These are phyloP conservation scores for Cryptosporidium parvum DNA, from an alignment of 169 alveolate genomes.

Conservation along the genomic window DNA sequence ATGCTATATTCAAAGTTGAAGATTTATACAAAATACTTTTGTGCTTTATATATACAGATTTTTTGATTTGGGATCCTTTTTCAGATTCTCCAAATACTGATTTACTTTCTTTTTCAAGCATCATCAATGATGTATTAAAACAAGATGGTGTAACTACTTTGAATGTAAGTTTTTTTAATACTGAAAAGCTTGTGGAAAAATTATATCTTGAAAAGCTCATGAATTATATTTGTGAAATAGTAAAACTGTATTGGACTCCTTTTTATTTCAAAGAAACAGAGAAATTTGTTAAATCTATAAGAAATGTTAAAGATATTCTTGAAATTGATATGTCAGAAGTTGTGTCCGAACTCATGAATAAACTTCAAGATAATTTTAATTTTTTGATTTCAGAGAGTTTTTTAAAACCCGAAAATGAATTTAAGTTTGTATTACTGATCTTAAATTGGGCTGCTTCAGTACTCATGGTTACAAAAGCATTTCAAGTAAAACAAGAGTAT, in stretches of 20 bases:
- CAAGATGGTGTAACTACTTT: neutral
- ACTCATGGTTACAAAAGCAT: neutral
- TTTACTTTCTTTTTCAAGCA: neutral
- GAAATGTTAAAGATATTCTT: neutral
- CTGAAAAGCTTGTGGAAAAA: neutral
- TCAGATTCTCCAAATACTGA: neutral
- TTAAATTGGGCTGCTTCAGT: constrained; percentile 30
- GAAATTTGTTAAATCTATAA: constrained; percentile 10
- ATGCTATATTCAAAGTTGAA: neutral
- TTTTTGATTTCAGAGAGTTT: neutral
- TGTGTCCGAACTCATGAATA: neutral
- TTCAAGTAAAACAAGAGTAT: neutral
- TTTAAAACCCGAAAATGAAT: neutral
- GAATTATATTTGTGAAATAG: constrained; percentile 39
- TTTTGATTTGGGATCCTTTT: constrained; percentile 57
- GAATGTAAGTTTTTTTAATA: neutral
- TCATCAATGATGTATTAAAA: neutral
- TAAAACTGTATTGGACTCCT: constrained; percentile 44
- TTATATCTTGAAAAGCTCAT: constrained; percentile 2
- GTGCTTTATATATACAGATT: constrained; percentile 16
- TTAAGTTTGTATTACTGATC: neutral
- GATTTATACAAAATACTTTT: constrained; percentile 9
- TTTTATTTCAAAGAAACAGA: constrained; percentile 30
- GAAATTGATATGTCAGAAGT: neutral
- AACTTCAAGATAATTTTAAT: neutral